These are phyloP conservation scores for Brassica cretica DNA, from an alignment of 345 rosid species.

Conservation along the genomic window DNA sequence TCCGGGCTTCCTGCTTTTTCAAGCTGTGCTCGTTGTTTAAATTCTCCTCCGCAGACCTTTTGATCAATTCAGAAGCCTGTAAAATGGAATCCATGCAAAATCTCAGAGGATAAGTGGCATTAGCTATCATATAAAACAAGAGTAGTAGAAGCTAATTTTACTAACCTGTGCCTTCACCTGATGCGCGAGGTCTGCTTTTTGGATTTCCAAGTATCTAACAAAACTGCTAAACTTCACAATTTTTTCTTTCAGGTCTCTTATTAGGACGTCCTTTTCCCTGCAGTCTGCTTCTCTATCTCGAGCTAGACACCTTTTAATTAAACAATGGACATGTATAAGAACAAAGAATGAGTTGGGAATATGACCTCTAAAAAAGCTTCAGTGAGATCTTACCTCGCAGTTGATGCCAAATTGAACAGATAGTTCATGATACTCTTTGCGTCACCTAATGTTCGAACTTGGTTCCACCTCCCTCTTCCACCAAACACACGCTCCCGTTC, in stretches of 20 bases:
- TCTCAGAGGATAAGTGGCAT: constrained; percentile 7
- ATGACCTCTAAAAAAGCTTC: constrained; percentile 1
- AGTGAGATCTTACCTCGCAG: constrained; percentile 62
- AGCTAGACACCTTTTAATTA: constrained; percentile 60
- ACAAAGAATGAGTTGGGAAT: constrained; percentile 7
- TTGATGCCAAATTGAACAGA: constrained; percentile 81
- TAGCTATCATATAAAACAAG: constrained; percentile 1
- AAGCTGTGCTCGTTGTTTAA: constrained; percentile 48
- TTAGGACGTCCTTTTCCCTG: constrained; percentile 70
- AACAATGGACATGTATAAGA: constrained; percentile 19
- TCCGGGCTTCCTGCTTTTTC: constrained; percentile 63
- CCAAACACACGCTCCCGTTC: constrained; percentile 84
- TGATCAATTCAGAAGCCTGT: constrained; percentile 41
- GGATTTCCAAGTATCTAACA: constrained; percentile 61
- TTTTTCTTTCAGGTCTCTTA: constrained; percentile 72
- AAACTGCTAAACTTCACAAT: constrained; percentile 59
- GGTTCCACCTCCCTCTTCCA: constrained; percentile 98
- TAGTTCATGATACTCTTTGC: constrained; percentile 83
- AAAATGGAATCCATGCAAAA: constrained; percentile 8
- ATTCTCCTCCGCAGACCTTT: constrained; percentile 38
- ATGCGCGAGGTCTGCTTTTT: constrained; percentile 66
- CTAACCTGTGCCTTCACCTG: constrained; percentile 70
- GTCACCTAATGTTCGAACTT: constrained; percentile 83
- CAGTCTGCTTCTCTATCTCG: constrained; percentile 81
- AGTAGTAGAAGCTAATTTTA: constrained; percentile 18